Base-by-base conservation (phyloP, 768 basidiomycete genomes). In the Lactarius vividus region DNA sequence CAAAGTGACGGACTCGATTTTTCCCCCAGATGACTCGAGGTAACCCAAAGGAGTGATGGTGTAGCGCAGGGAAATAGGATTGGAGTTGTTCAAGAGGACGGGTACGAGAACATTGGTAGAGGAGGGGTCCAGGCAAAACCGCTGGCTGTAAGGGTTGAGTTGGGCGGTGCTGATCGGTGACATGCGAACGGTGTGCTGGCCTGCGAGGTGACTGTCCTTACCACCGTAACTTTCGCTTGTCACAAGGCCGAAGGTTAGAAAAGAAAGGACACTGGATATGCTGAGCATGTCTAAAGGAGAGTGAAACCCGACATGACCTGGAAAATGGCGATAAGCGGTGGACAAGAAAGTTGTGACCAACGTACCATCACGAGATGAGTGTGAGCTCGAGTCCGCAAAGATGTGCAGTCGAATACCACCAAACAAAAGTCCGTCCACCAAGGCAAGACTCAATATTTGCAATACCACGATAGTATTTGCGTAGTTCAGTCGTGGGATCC, bases 91-190 rank as follows among this genome's bases (percentile, higher is more conserved):
- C 75, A 97, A 83, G 54, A 96, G 81, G 39, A 97, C 77, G 1
- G 96, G 96, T 56, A 97, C 78, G 61, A 93, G 83, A 35, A 91
- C 84, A 53, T 79, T 78, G 60, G 81, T 79, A 8, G 78, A 76
- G 11, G 82, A 77, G 11, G 80, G 74, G 1, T 88, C 79, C 23
- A 96, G 80, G 71, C 94, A 96, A 74, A 88, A 95, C 3, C 85
- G 86, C 59, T 85, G 80, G 16, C 77, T 81, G 65, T 88, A 81
- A 13, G 92, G 93, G 71, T 96, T 96, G 53, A 98, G 80, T 26
- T 89, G 88, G 4, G 95, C 96, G 2, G 95, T 97, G 74, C 94
- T 93, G 71, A 93, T 94, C 11, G 95, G 95, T 0, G 94, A 92
- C 84, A 96, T 88, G 69, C 90, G 87, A 59, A 98, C 89, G 0